Conservation (phyloP, 495 filamentous ascomycete species). For the Penicillium desertorum region DNA sequence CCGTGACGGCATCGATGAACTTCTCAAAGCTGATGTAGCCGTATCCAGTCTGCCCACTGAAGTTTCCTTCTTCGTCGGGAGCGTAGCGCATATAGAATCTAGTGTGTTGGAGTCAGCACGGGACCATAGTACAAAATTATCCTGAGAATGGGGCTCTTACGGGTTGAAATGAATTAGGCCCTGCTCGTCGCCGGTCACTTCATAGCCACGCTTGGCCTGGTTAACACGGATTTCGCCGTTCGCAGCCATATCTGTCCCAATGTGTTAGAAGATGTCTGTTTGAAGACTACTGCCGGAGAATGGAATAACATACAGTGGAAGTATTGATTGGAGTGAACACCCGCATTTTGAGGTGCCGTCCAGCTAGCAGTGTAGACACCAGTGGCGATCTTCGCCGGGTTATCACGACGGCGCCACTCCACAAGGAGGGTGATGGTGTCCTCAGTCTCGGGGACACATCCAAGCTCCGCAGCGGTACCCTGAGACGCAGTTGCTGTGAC, state of each 20-base stretch:
- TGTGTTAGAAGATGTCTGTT: slow-evolving; percentile 9
- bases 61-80: slow-evolving; percentile 93
- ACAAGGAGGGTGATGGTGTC: slow-evolving; percentile 91
- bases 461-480: slow-evolving; percentile 69
- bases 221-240: slow-evolving; percentile 85
- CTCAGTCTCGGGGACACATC: slow-evolving; percentile 77
- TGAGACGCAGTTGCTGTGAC: slow-evolving; percentile 75
- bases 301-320: slow-evolving; percentile 65
- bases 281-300: background rate
- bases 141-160: slow-evolving; percentile 22
- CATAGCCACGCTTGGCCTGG: slow-evolving; percentile 92
- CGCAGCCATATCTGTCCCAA: slow-evolving; percentile 62
- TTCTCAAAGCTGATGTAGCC: slow-evolving; percentile 95
- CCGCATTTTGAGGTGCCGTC: slow-evolving; percentile 89
- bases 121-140: background rate
- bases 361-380: slow-evolving; percentile 94
- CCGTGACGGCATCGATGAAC: slow-evolving; percentile 83
- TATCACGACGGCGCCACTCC: slow-evolving; percentile 75
- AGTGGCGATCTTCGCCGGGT: slow-evolving; percentile 67
- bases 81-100: slow-evolving; percentile 95
- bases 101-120: background rate
- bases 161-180: slow-evolving; percentile 83
- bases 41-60: slow-evolving; percentile 86
- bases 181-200: slow-evolving; percentile 78
- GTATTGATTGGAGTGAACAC: slow-evolving; percentile 93